Percentiles rank a stretch among this genome's conserved stretches.
Conservation (phyloP, 768 basidiomycete genomes). For the Psilocybe cyanescens region DNA sequence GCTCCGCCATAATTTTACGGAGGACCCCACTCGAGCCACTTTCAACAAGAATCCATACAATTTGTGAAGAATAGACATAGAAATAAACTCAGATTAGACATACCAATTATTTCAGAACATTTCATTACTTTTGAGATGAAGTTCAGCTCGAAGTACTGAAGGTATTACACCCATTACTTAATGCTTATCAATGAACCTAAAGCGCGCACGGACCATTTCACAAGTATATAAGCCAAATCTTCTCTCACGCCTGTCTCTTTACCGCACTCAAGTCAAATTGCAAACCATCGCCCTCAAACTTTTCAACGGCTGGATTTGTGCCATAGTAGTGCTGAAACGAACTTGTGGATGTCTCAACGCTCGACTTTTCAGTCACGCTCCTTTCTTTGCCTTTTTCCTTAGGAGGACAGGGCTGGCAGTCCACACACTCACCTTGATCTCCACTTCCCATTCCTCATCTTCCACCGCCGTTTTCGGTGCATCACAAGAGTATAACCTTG, state of each 20-base stretch:
- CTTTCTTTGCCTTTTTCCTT: constrained; percentile 20
- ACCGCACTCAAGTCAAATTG: constrained; percentile 40
- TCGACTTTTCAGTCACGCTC: constrained; percentile 30
- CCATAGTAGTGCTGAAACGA: constrained; percentile 45
- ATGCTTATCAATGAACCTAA: background rate
- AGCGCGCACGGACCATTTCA: background rate
- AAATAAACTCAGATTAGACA: too few relatives aligned
- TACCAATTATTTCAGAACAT: too few relatives aligned
- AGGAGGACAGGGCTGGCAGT: constrained; percentile 43
- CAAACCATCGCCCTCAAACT: constrained; percentile 29
- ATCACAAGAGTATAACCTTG: background rate
- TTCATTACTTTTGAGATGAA: too few relatives aligned
- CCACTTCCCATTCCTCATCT: background rate
- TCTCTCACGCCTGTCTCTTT: constrained; percentile 21
- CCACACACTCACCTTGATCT: constrained; percentile 25
- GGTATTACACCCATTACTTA: too few relatives aligned
- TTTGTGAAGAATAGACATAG: too few relatives aligned
- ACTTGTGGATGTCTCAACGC: constrained; percentile 39
- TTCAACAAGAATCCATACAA: too few relatives aligned
- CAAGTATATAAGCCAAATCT: background rate
- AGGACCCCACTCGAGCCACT: background rate
- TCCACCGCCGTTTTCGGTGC: background rate
- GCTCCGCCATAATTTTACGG: background rate
- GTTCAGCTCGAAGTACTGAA: too few relatives aligned
- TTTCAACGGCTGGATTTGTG: constrained; percentile 40